phyloP scores from a whole-genome alignment of 1,284 basidiomycete species.

The Leccinum angustisporum region DNA sequence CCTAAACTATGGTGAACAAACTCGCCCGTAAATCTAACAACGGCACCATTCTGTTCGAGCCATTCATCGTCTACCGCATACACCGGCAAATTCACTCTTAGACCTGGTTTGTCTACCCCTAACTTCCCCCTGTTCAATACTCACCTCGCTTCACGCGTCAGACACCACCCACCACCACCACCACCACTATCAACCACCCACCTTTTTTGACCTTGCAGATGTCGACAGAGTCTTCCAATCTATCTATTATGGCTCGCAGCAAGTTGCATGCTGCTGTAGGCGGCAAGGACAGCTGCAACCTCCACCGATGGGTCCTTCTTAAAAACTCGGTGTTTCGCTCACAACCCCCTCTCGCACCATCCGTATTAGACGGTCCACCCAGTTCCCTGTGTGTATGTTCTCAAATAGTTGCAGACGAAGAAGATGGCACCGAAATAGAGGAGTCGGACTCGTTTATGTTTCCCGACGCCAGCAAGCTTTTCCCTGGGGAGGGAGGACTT shows the following conservation, averaged over 20 bases:
- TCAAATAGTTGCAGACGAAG: conserved; percentile 42
- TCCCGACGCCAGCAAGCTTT: conserved; percentile 65
- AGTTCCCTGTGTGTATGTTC: conserved; percentile 38
- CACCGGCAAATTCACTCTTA: conserved; percentile 45
- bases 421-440: conserved; percentile 39
- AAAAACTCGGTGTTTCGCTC: conserved; percentile 75
- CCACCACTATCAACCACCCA: neutral
- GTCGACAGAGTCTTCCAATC: conserved; percentile 47
- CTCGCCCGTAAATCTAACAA: conserved; percentile 73
- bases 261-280: conserved; percentile 67
- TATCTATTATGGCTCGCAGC: conserved; percentile 66
- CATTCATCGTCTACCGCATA: conserved; percentile 83
- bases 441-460: conserved; percentile 71
- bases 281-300: conserved; percentile 64
- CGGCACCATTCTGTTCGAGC: conserved; percentile 82
- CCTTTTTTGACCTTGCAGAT: conserved; percentile 35
- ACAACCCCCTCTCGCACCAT: conserved; percentile 38
- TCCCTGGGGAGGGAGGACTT: conserved; percentile 37
- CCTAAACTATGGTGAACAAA: conserved; percentile 79
- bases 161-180: conserved; percentile 17
- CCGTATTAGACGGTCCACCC: conserved; percentile 32
- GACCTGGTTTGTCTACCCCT: conserved; percentile 23
- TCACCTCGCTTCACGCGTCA: conserved; percentile 16
- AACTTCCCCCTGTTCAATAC: neutral
- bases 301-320: conserved; percentile 82